A percentile compares a stretch with the other conserved stretches of the same genome.
Conservation (phyloP, 169 alveolate species). For the Cryptosporidium andersoni region DNA sequence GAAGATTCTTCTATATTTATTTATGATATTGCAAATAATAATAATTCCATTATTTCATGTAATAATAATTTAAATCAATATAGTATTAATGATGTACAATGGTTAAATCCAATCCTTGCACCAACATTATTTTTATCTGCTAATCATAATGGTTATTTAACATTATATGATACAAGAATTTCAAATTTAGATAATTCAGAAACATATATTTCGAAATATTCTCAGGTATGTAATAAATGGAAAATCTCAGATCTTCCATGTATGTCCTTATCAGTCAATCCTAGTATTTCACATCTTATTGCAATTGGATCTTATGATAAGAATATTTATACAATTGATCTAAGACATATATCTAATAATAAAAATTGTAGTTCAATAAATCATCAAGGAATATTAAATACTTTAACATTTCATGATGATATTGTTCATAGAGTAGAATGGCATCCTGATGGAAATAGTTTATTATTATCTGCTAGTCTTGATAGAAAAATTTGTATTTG, state of each 20-base stretch:
- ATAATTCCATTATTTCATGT: slow-evolving; percentile 1
- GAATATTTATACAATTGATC: slow-evolving; percentile 26
- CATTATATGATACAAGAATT: slow-evolving; percentile 43
- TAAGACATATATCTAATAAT: slow-evolving; percentile 54
- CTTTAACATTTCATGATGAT: slow-evolving; percentile 16
- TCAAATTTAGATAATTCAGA: neutral
- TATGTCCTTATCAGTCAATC: slow-evolving; percentile 46
- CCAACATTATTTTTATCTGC: slow-evolving; percentile 50
- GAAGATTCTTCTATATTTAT: slow-evolving; percentile 52
- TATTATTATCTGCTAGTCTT: slow-evolving; percentile 46
- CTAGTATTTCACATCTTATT: slow-evolving; percentile 19
- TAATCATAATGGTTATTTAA: slow-evolving; percentile 38
- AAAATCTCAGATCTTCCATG: slow-evolving; percentile 39
- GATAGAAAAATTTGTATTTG: slow-evolving; percentile 45
- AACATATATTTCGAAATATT: neutral
- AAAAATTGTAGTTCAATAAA: neutral
- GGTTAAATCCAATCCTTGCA: slow-evolving; percentile 55
- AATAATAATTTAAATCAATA: neutral
- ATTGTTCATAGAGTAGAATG: slow-evolving; percentile 62
- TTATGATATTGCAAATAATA: slow-evolving; percentile 15
- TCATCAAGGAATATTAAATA: slow-evolving; percentile 8
- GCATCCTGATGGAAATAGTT: slow-evolving; percentile 68
- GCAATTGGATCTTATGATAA: slow-evolving; percentile 46
- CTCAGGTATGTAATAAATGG: slow-evolving; percentile 13
- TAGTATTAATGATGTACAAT: slow-evolving; percentile 50